These are phyloP conservation scores for Botrytis elliptica DNA, from an alignment of 2,329 filamentous ascomycete species.

Conservation along the genomic window DNA sequence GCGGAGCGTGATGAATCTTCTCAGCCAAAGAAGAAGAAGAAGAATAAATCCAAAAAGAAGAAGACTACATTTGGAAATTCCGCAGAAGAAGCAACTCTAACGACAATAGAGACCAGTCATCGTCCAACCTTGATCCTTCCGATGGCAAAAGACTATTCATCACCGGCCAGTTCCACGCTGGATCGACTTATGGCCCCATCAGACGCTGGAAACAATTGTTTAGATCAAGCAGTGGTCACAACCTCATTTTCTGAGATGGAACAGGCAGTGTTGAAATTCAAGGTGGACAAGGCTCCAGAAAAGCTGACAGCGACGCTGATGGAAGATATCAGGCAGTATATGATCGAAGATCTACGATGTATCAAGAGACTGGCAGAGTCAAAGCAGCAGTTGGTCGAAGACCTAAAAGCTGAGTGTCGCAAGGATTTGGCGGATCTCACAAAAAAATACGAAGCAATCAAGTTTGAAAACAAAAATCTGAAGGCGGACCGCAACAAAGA, in stretches of 20 bases:
- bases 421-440: neutral
- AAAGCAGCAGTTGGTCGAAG: neutral
- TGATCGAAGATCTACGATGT: neutral
- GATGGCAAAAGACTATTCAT: neutral
- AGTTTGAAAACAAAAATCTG: slow-evolving; percentile 9
- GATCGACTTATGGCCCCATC: too few species aligned
- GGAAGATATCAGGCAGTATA: neutral
- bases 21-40: neutral
- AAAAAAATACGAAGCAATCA: neutral
- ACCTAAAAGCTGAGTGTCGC: neutral
- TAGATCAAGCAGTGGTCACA: too few species aligned
- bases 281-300: neutral
- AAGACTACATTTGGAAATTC: neutral
- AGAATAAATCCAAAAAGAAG: neutral
- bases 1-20: neutral
- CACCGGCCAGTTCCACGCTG: neutral
- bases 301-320: neutral
- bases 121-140: neutral
- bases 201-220: neutral
- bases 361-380: neutral
- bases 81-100: neutral
- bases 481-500: slow-evolving; percentile 8
- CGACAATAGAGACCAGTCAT: too few species aligned
- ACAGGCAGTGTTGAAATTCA: neutral
- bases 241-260: too few species aligned